These are phyloP conservation scores for Backusella westeae DNA, from an alignment of 192 early-diverging fungal species.

Conservation along the genomic window DNA sequence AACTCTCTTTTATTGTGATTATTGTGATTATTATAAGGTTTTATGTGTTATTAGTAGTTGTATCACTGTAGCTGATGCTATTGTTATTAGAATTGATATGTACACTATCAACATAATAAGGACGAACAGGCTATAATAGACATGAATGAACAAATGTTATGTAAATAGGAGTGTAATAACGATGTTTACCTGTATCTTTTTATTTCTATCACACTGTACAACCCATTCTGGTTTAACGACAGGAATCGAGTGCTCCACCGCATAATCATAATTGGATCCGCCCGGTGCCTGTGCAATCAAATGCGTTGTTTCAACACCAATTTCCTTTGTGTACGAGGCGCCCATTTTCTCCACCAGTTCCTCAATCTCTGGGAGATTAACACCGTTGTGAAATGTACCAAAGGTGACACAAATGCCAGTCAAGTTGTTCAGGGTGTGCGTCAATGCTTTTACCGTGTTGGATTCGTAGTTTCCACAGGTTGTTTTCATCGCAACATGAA, in stretches of 20 bases:
- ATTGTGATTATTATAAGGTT: not conserved
- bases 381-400: constrained; percentile 77
- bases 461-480: constrained; percentile 82
- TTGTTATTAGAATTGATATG: not conserved
- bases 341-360: constrained; percentile 77
- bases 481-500: constrained; percentile 87
- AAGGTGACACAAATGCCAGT: constrained; percentile 95
- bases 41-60: not conserved
- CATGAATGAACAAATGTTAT: not conserved
- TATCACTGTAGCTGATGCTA: not conserved
- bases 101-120: constrained; percentile 48
- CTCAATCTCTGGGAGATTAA: constrained; percentile 72
- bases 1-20: not conserved
- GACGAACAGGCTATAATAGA: constrained; percentile 40
- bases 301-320: constrained; percentile 89
- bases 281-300: constrained; percentile 81
- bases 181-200: constrained; percentile 73
- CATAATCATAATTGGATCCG: constrained; percentile 84
- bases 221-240: constrained; percentile 96
- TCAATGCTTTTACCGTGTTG: constrained; percentile 72
- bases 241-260: constrained; percentile 88
- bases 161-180: too few species aligned
- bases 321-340: constrained; percentile 82
- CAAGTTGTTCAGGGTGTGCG: constrained; percentile 93
- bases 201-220: constrained; percentile 83